These are phyloP conservation scores for Penicillium fuscoglaucum DNA, from an alignment of 2,329 filamentous ascomycete species.

Conservation along the genomic window DNA sequence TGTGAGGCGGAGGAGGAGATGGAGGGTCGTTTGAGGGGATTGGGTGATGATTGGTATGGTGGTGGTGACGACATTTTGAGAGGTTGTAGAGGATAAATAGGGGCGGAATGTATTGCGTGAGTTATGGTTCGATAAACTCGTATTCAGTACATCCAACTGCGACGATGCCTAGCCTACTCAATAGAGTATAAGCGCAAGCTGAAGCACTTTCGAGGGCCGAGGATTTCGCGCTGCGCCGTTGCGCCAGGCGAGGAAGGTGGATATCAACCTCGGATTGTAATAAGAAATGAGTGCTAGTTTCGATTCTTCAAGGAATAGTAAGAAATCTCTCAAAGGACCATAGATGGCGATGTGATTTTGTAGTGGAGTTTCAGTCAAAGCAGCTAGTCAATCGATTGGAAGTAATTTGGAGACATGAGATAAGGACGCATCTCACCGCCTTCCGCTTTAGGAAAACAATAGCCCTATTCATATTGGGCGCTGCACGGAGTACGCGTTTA, in stretches of 20 bases:
- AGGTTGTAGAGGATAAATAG: not conserved
- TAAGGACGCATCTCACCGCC: conserved; percentile 16
- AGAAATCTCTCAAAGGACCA: not conserved
- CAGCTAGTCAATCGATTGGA: not conserved
- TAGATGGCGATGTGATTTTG: not conserved
- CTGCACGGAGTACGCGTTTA: too few relatives aligned
- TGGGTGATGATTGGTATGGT: conserved; percentile 29
- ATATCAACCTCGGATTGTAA: not conserved
- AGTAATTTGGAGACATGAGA: conserved; percentile 5
- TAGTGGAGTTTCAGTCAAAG: not conserved
- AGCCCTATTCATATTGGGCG: not conserved
- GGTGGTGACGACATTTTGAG: conserved; percentile 44
- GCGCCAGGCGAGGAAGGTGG: not conserved
- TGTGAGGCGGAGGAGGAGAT: conserved; percentile 41
- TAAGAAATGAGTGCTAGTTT: not conserved
- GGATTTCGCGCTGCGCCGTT: not conserved
- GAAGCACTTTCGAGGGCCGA: conserved; percentile 1
- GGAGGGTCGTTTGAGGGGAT: conserved; percentile 45
- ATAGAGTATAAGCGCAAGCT: conserved; percentile 1
- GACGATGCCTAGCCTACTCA: not conserved
- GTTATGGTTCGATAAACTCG: too few relatives aligned
- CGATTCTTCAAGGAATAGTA: not conserved
- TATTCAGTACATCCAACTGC: not conserved
- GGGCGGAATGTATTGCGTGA: too few relatives aligned
- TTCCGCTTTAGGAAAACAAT: not conserved